Base-by-base conservation (phyloP, 805 yeast species). In the Candida tibetensis region DNA sequence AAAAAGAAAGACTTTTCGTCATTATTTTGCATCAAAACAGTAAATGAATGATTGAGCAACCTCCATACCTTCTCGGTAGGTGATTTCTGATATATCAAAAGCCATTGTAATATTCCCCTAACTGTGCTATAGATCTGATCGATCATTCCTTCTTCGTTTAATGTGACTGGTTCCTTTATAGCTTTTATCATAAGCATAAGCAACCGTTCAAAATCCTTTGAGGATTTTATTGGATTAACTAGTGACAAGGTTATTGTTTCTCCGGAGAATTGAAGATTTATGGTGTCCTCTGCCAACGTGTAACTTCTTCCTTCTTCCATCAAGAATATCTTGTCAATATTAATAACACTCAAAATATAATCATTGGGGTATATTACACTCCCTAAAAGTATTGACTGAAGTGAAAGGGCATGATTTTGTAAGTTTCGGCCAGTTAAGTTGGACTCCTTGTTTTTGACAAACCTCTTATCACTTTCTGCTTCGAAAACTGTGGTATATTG, bases 401-500 rank as follows among this genome's bases (percentile, higher is more conserved):
- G 25, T 7, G 25, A 21, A 7, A 21, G 25, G 25, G 25, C 25
- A 21, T 21, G 25, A 12, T 17, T 27, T 9, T 23, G 13, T 32
- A 10, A 4, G 17, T 18, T 28, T 4, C 16, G 28, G 15, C 12
- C 12, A 17, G 25, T n/a, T 7, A 7, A 7, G 25, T 36, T 14
- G 31, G 37, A 21, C 9, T 26, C n/a, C 27, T 28, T 16, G 5
- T 28, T 28, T 30, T 39, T 40, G 2, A 51, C 45, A 28, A 45
- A 55, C 16, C 40, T 47, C 8, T 37, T 42, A 3, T 48, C 43
- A 34, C 66, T 64, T 32, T 66, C 72, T 0, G 58, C 66, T 42
- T 68, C 74, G 34, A 60, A 47, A 0, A 44, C 58, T 2, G 61
- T 56, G 2, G 72, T 67, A 26, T 53, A 43, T 23, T 45, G 40